phyloP scores from a whole-genome alignment of 176 grass and related monocot genomes.

The Carex myosuroides region DNA sequence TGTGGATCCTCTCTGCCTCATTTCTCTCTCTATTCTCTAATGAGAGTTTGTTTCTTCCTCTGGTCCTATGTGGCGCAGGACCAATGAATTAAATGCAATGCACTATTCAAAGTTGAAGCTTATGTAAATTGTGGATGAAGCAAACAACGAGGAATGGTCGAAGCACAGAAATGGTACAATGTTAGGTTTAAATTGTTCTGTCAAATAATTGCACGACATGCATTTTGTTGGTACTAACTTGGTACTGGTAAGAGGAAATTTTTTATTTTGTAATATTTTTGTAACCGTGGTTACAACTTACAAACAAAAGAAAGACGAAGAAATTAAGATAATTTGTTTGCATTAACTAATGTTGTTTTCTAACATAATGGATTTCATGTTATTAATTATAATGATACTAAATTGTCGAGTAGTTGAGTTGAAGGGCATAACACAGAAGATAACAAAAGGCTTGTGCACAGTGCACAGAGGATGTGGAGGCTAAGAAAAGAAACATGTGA shows the following conservation, averaged over 20 bases:
- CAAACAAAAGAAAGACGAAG: too few relatives aligned
- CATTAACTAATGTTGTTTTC: too few relatives aligned
- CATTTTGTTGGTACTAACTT: neutral
- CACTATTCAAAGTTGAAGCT: conserved; percentile 10
- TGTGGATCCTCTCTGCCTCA: conserved; percentile 39
- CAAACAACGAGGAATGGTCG: neutral
- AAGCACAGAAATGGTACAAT: neutral
- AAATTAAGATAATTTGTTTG: too few relatives aligned
- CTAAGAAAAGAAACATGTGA: conserved; percentile 20
- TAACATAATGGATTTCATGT: neutral
- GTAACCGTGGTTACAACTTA: neutral
- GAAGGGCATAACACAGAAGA: neutral
- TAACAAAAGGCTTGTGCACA: neutral
- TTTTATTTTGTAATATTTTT: neutral
- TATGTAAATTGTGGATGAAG: neutral
- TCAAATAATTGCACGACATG: conserved; percentile 9
- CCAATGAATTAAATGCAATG: conserved; percentile 37
- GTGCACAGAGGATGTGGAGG: neutral
- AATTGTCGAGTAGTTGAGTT: neutral
- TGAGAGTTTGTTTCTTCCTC: conserved; percentile 13
- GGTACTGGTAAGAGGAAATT: neutral
- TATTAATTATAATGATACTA: neutral
- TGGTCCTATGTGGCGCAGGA: conserved; percentile 58
- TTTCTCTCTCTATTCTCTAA: conserved; percentile 16
- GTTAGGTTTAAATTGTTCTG: conserved; percentile 8